phyloP scores from a whole-genome alignment of 345 rosid genomes.

The Lepidium africanum region DNA sequence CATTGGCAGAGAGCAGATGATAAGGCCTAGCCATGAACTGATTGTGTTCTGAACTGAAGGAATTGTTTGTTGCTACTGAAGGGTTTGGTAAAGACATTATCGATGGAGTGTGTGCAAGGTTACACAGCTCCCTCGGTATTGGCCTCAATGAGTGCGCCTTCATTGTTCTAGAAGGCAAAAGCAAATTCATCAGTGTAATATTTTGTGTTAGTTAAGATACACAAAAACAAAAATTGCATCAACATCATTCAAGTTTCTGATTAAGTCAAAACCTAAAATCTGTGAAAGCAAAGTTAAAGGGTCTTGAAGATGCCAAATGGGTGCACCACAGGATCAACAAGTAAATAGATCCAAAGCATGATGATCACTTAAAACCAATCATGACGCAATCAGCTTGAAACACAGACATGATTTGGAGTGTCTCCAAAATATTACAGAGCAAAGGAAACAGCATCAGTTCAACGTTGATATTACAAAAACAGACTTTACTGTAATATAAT shows the following conservation, averaged over 20 bases:
- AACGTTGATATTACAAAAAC: not conserved
- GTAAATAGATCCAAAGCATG: not conserved
- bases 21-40: constrained; percentile 36
- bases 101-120: constrained; percentile 36
- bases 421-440: not conserved
- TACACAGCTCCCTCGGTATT: constrained; percentile 39
- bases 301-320: not conserved
- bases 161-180: constrained; percentile 34
- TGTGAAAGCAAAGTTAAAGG: not conserved
- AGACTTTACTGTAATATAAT: too few relatives aligned
- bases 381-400: not conserved
- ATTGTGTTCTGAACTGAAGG: constrained; percentile 36
- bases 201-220: not conserved
- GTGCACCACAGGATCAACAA: not conserved
- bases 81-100: constrained; percentile 42
- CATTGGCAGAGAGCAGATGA: constrained; percentile 31
- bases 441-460: not conserved
- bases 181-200: not conserved
- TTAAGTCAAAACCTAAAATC: not conserved
- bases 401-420: not conserved
- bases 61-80: constrained; percentile 39
- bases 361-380: not conserved
- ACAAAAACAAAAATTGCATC: not conserved
- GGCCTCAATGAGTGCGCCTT: constrained; percentile 55
- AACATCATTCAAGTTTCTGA: not conserved